A percentile compares a stretch with the other conserved stretches of the same genome.
phyloP scores from a whole-genome alignment of 176 grass and related monocot species.

The Oryza punctata region DNA sequence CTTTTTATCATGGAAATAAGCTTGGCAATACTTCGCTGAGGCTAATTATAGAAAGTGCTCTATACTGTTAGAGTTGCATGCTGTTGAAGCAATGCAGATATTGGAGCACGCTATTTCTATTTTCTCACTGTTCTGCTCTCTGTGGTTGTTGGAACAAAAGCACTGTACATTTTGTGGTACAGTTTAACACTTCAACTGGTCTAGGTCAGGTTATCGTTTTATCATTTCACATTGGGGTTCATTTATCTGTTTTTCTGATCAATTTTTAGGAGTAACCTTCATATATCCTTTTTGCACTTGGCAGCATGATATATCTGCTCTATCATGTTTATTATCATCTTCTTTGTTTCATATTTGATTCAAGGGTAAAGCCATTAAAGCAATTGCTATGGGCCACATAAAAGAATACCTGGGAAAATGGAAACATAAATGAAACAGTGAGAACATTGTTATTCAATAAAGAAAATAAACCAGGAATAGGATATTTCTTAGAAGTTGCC shows the following conservation, averaged over 20 bases:
- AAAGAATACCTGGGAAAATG: neutral
- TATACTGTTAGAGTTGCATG: neutral
- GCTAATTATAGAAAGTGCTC: neutral
- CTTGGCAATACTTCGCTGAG: too few relatives aligned
- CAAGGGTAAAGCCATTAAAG: neutral
- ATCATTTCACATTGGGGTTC: neutral
- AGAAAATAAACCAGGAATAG: too few relatives aligned
- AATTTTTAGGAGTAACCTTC: neutral
- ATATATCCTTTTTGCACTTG: neutral
- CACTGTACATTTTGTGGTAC: neutral
- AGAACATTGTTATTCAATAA: too few relatives aligned
- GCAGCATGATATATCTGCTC: neutral
- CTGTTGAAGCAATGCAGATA: neutral
- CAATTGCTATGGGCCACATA: neutral
- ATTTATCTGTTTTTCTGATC: neutral
- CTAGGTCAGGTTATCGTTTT: neutral
- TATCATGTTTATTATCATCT: neutral
- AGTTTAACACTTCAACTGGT: neutral
- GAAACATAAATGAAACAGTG: neutral
- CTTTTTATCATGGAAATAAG: too few relatives aligned
- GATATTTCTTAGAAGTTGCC: too few relatives aligned
- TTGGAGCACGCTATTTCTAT: neutral
- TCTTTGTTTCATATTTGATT: conserved; percentile 11
- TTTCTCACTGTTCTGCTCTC: neutral
- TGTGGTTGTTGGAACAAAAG: neutral